These are phyloP conservation scores for Magnusiomyces ingens DNA, from an alignment of 1,139 yeast species.

Conservation along the genomic window DNA sequence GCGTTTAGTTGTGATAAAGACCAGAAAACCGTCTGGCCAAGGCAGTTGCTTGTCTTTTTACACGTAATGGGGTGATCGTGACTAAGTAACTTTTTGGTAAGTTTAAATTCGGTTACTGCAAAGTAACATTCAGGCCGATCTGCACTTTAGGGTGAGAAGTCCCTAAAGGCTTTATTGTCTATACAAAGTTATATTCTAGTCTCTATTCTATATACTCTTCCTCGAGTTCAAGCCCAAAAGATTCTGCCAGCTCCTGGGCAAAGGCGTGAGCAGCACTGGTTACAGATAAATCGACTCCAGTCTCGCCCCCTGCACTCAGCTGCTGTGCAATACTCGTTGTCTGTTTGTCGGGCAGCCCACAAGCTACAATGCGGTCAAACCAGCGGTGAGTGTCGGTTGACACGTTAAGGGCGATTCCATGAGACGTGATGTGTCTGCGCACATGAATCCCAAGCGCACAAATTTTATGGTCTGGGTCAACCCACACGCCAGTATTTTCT, in stretches of 20 bases:
- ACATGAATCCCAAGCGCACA: constrained; percentile 89
- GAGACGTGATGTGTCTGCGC: constrained; percentile 77
- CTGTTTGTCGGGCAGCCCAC: constrained; percentile 65
- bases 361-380: constrained; percentile 68
- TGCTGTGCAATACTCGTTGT: constrained; percentile 44
- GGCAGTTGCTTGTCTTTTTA: too few relatives aligned
- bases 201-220: not conserved
- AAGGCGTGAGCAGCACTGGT: constrained; percentile 5
- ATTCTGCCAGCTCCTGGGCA: constrained; percentile 5
- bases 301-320: not conserved
- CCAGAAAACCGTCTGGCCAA: too few relatives aligned
- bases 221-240: not conserved
- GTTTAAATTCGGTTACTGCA: too few relatives aligned
- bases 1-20: too few relatives aligned
- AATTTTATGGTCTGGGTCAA: constrained; percentile 54
- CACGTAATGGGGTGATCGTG: too few relatives aligned
- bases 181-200: not conserved
- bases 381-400: constrained; percentile 61
- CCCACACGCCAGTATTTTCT: constrained; percentile 80
- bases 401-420: constrained; percentile 82
- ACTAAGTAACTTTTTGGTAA: too few relatives aligned
- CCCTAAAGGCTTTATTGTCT: too few relatives aligned
- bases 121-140: too few relatives aligned
- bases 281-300: not conserved
- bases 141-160: too few relatives aligned